Evolutionary conservation across 139 green algal species (phyloP).

Genomic region (Penium margaritaceum): DNA sequence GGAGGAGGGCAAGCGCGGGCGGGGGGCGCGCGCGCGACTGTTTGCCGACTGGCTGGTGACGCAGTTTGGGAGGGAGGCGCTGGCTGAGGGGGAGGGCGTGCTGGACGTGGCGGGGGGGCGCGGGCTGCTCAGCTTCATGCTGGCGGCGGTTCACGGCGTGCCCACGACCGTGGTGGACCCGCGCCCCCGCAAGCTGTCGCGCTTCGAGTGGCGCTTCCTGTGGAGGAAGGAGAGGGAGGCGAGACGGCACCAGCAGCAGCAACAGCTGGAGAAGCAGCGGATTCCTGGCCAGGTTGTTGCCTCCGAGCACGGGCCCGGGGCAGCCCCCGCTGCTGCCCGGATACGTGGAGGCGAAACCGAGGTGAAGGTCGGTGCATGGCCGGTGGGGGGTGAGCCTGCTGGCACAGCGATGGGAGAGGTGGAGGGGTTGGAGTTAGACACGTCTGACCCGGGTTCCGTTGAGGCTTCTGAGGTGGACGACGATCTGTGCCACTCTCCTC

Average conservation of each 20-base stretch:
- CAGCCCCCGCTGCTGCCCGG: not conserved
- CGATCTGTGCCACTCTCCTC: not conserved
- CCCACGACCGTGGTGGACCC: slow-evolving; percentile 62
- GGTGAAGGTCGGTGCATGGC: not conserved
- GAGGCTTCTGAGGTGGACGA: no score
- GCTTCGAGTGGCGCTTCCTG: slow-evolving; percentile 22
- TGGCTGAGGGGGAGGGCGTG: slow-evolving; percentile 48
- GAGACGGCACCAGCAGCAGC: not conserved
- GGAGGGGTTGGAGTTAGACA: no score
- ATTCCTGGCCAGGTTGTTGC: not conserved
- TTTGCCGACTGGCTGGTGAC: slow-evolving; percentile 45
- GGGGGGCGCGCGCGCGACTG: slow-evolving; percentile 49
- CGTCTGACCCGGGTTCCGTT: no score
- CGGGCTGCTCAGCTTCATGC: slow-evolving; percentile 59
- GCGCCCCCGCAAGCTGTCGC: slow-evolving; percentile 50
- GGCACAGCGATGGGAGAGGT: no score
- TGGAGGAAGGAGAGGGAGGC: not conserved
- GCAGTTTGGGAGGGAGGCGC: slow-evolving; percentile 55
- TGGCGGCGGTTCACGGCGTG: slow-evolving; percentile 49
- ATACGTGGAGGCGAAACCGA: not conserved
- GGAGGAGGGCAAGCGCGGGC: slow-evolving; percentile 25
- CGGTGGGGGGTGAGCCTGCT: no score
- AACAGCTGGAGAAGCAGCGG: not conserved
- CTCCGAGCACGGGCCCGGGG: not conserved
- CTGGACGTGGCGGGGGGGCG: slow-evolving; percentile 61